phyloP scores from a whole-genome alignment of 148 eudicot genomes.

The Simmondsia chinensis region DNA sequence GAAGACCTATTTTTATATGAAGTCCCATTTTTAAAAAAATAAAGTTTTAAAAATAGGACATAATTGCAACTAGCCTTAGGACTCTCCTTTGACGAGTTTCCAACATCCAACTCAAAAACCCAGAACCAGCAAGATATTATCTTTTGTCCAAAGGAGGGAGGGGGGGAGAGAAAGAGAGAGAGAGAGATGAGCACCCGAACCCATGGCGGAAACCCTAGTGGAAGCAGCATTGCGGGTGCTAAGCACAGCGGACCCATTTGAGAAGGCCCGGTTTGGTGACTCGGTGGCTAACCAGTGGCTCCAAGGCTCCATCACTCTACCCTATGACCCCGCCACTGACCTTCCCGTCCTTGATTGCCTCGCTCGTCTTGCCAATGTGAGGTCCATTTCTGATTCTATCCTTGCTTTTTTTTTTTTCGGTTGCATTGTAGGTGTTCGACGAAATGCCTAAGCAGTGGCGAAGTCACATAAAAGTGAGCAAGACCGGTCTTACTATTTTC shows the following conservation, averaged over 20 bases:
- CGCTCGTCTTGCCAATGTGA: slow-evolving; percentile 51
- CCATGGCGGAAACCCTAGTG: slow-evolving; percentile 31
- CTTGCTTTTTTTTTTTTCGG: background rate
- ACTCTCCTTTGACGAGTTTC: too few species aligned
- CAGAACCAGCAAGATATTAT: too few species aligned
- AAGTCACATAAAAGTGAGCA: too few species aligned
- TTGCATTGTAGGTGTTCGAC: slow-evolving; percentile 35
- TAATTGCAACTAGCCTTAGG: too few species aligned
- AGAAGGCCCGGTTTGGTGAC: slow-evolving; percentile 74
- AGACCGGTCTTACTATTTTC: too few species aligned
- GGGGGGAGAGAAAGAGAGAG: slow-evolving; percentile 5
- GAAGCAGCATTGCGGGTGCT: slow-evolving; percentile 64
- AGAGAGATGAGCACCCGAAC: slow-evolving; percentile 9
- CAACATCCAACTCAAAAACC: too few species aligned
- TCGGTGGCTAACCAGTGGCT: slow-evolving; percentile 60
- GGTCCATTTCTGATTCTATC: background rate
- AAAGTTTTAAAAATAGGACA: too few species aligned
- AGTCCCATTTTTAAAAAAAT: too few species aligned
- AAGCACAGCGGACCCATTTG: slow-evolving; percentile 63
- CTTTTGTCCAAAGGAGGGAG: too few species aligned
- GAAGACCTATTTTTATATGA: too few species aligned
- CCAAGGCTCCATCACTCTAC: slow-evolving; percentile 36
- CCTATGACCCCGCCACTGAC: slow-evolving; percentile 36
- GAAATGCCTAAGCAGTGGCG: slow-evolving; percentile 34
- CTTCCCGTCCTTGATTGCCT: slow-evolving; percentile 67